phyloP scores from a whole-genome alignment of 2,329 filamentous ascomycete genomes.

The Stemphylium lycopersici region DNA sequence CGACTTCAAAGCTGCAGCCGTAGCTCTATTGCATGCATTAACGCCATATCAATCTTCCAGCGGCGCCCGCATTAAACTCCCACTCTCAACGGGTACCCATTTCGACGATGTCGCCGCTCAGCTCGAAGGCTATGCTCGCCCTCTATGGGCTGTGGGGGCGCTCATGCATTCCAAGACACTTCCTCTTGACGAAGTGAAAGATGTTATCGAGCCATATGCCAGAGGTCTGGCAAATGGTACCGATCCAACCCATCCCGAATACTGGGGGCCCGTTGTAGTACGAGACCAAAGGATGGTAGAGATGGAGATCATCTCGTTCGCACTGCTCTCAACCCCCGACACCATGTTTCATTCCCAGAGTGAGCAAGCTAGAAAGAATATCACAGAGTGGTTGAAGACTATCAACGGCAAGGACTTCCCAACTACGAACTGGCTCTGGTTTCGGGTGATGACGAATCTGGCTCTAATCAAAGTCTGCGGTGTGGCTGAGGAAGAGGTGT shows the following conservation, averaged over 20 bases:
- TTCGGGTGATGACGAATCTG: constrained; percentile 58
- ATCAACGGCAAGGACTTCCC: constrained; percentile 57
- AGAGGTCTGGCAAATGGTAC: constrained; percentile 44
- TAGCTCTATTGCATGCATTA: constrained; percentile 32
- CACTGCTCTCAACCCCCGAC: constrained; percentile 54
- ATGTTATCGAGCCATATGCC: constrained; percentile 36
- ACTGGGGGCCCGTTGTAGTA: constrained; percentile 57
- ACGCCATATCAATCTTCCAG: constrained; percentile 39
- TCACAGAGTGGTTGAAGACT: constrained; percentile 51
- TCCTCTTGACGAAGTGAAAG: constrained; percentile 19
- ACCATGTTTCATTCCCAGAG: constrained; percentile 44
- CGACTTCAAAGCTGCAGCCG: constrained; percentile 34
- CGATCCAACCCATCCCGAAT: constrained; percentile 46
- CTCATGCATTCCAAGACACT: constrained; percentile 30
- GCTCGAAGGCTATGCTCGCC: constrained; percentile 43
- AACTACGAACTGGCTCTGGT: constrained; percentile 60
- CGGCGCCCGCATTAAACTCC: constrained; percentile 41
- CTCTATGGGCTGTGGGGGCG: constrained; percentile 42
- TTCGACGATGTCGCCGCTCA: constrained; percentile 46
- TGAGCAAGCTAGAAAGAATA: constrained; percentile 41
- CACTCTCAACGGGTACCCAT: constrained; percentile 42
- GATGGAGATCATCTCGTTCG: constrained; percentile 59
- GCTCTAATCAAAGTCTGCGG: constrained; percentile 54
- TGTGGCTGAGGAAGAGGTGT: constrained; percentile 43
- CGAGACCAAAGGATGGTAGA: constrained; percentile 63